A percentile compares a stretch with the other conserved stretches of the same genome.
Conservation (phyloP, 306 rosid genomes). For the Comarum palustre region DNA sequence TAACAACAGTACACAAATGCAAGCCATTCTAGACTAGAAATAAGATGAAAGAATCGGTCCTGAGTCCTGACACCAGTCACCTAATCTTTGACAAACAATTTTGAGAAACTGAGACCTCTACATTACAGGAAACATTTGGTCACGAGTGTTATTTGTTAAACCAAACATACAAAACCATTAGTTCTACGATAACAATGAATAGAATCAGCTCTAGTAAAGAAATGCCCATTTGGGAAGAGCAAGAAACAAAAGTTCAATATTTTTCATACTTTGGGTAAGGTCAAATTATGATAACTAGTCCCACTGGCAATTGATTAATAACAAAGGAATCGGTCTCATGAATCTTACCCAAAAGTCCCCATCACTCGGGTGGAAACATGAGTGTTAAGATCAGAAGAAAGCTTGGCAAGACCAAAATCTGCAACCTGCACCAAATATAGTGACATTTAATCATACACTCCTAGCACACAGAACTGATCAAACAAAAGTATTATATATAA, state of each 20-base stretch:
- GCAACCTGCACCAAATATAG: constrained; percentile 60
- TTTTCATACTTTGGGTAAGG: neutral
- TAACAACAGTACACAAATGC: neutral
- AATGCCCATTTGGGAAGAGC: neutral
- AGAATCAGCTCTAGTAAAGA: neutral
- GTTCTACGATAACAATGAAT: neutral
- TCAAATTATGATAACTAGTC: neutral
- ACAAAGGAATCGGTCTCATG: neutral
- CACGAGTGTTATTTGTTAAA: neutral
- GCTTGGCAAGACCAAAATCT: constrained; percentile 92
- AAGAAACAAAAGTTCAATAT: neutral
- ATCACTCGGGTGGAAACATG: constrained; percentile 97
- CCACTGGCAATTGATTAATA: neutral
- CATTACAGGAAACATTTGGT: neutral
- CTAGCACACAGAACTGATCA: neutral
- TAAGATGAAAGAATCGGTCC: neutral
- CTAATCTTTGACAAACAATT: neutral
- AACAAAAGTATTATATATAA: neutral
- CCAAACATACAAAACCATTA: neutral
- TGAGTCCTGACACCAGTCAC: neutral
- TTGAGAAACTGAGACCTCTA: neutral
- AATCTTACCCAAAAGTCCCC: constrained; percentile 95
- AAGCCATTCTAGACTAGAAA: neutral
- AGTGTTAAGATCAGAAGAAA: constrained; percentile 75
- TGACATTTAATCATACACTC: neutral